These are phyloP conservation scores for Cladosporium sp. DNA, from an alignment of 2,329 filamentous ascomycete genomes.

Conservation along the genomic window DNA sequence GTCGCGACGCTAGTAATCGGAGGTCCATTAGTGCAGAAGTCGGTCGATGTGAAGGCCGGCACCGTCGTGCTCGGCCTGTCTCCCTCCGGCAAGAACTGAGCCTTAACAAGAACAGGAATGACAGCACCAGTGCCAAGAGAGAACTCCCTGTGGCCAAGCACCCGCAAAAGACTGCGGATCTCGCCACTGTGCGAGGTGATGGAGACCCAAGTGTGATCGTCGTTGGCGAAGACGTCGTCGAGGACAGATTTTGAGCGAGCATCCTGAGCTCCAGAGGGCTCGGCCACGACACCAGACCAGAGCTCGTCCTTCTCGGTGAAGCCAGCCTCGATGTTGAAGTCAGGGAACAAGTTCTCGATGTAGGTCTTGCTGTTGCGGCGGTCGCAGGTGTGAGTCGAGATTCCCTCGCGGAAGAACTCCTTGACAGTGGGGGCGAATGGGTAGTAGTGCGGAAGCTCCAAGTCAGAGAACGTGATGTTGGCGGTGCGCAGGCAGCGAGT, in stretches of 20 bases:
- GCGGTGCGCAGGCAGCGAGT: constrained; percentile 64
- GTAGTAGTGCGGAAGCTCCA: constrained; percentile 53
- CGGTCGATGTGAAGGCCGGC: constrained; percentile 34
- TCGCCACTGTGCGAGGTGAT: constrained; percentile 63
- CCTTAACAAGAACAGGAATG: constrained; percentile 67
- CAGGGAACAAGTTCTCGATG: constrained; percentile 56
- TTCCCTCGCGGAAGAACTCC: constrained; percentile 66
- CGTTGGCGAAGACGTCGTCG: constrained; percentile 58
- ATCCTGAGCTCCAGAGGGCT: constrained; percentile 54
- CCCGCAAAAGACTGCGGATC: constrained; percentile 54
- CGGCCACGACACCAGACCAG: constrained; percentile 53
- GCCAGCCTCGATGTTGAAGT: constrained; percentile 58
- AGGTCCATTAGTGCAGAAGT: constrained; percentile 37
- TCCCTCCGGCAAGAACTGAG: constrained; percentile 45
- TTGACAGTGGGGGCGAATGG: constrained; percentile 63
- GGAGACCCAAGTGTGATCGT: constrained; percentile 58
- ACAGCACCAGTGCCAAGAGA: constrained; percentile 65
- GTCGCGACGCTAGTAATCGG: constrained; percentile 33
- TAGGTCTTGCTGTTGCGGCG: constrained; percentile 57
- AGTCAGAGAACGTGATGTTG: constrained; percentile 59
- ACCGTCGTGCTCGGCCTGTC: constrained; percentile 35
- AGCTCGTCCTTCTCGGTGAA: constrained; percentile 61
- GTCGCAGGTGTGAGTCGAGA: constrained; percentile 69
- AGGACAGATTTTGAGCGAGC: constrained; percentile 53
- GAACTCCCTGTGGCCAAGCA: constrained; percentile 63